Evolutionary conservation across 306 rosid species (phyloP).

Genomic region (Oxytropis ochrocephala): DNA sequence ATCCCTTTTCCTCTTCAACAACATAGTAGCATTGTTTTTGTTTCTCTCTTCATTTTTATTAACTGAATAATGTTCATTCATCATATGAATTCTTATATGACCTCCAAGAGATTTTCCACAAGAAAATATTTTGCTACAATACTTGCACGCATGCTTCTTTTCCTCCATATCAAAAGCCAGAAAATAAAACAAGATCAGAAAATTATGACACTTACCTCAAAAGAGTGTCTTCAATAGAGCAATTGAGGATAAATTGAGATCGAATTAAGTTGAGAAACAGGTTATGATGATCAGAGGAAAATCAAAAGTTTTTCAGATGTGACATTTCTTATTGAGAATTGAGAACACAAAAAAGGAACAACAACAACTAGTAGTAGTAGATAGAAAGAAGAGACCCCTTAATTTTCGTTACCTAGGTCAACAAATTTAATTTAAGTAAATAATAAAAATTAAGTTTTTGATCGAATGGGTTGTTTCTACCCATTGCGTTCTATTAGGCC

Average conservation of each 20-base stretch:
- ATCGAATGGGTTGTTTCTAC: constrained; percentile 22
- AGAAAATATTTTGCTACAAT: no score
- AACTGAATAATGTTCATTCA: constrained; percentile 31
- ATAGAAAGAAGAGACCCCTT: no score
- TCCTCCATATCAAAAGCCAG: no score
- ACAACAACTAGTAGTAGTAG: no score
- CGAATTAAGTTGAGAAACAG: constrained; percentile 31
- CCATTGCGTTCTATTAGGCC: constrained; percentile 36
- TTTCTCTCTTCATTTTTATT: constrained; percentile 12
- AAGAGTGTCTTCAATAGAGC: no score
- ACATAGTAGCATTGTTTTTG: constrained; percentile 24
- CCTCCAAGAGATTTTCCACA: no score
- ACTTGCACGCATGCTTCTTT: no score
- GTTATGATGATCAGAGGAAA: constrained; percentile 22
- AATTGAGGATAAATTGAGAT: constrained; percentile 39
- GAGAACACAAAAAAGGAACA: constrained; percentile 50
- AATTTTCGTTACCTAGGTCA: constrained; percentile 29
- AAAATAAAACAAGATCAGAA: no score
- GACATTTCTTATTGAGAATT: constrained; percentile 53
- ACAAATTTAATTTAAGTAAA: constrained; percentile 4
- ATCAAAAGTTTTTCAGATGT: constrained; percentile 57
- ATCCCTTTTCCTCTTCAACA: constrained; percentile 46
- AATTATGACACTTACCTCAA: constrained; percentile 33
- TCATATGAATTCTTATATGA: no score
- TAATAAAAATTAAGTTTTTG: constrained; percentile 29